Evolutionary conservation across 2,329 filamentous ascomycete species (phyloP).

Genomic region (Dothiorella sarmentorum): DNA sequence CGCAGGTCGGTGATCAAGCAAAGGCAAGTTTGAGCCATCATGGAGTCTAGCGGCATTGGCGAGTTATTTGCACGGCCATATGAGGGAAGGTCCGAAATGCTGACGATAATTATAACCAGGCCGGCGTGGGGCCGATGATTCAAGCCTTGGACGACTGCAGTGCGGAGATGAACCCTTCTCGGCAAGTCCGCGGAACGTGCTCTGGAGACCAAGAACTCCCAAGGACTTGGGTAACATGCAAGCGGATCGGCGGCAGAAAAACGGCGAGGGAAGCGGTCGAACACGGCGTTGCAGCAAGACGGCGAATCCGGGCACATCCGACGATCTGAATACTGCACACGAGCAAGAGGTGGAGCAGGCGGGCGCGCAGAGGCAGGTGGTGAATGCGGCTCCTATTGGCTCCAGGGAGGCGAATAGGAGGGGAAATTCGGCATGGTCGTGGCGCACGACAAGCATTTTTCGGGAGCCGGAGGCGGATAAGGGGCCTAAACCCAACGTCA

Average conservation of each 20-base stretch:
- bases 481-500: conserved; percentile 15
- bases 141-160: conserved; percentile 11
- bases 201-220: conserved; percentile 7
- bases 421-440: conserved; percentile 1
- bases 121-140: background rate
- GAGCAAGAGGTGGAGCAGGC: background rate
- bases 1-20: conserved; percentile 18
- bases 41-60: conserved; percentile 8
- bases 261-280: background rate
- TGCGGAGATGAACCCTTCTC: conserved; percentile 17
- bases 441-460: conserved; percentile 14
- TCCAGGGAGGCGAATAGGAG: background rate
- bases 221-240: background rate
- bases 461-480: conserved; percentile 14
- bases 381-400: conserved; percentile 5
- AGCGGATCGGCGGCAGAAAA: background rate
- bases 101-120: conserved; percentile 15
- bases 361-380: background rate
- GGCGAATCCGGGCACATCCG: conserved; percentile 13
- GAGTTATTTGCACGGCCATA: conserved; percentile 1
- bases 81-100: conserved; percentile 11
- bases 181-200: conserved; percentile 1
- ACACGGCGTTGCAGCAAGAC: background rate
- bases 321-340: conserved; percentile 14
- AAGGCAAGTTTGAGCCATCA: conserved; percentile 21